These are phyloP conservation scores for Evansstolkia leycettana DNA, from an alignment of 495 filamentous ascomycete genomes.

Conservation along the genomic window DNA sequence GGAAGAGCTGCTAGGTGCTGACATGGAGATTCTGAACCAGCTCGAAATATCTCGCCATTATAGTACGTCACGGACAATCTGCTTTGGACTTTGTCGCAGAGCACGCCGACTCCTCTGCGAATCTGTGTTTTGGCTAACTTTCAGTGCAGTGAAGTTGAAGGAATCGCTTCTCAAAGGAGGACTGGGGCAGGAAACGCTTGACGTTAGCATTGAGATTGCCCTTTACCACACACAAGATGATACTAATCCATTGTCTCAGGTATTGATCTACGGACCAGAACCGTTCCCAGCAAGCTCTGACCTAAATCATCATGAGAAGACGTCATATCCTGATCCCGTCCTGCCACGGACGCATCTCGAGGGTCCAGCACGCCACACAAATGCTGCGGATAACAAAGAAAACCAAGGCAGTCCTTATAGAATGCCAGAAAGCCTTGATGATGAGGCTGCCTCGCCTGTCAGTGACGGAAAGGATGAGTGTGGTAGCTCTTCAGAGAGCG, in stretches of 20 bases:
- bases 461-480: constrained; percentile 30
- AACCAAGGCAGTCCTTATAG: neutral
- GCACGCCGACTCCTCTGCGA: neutral
- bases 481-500: constrained; percentile 17
- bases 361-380: constrained; percentile 1
- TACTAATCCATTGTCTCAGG: constrained; percentile 14
- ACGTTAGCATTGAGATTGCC: constrained; percentile 26
- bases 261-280: constrained; percentile 38
- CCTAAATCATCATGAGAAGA: constrained; percentile 11
- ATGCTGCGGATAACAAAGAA: constrained; percentile 2
- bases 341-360: neutral
- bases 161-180: constrained; percentile 51
- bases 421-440: no score
- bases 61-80: constrained; percentile 13
- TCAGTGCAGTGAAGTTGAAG: constrained; percentile 45
- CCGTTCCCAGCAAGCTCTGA: constrained; percentile 5
- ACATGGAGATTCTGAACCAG: constrained; percentile 14
- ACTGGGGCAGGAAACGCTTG: constrained; percentile 46
- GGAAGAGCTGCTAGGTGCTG: neutral
- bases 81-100: no score
- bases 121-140: neutral
- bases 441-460: constrained; percentile 20
- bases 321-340: constrained; percentile 7
- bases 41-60: constrained; percentile 31
- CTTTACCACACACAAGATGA: neutral